These are phyloP conservation scores for Petunia hybrid DNA, from an alignment of 305 asterid genomes.

Conservation along the genomic window DNA sequence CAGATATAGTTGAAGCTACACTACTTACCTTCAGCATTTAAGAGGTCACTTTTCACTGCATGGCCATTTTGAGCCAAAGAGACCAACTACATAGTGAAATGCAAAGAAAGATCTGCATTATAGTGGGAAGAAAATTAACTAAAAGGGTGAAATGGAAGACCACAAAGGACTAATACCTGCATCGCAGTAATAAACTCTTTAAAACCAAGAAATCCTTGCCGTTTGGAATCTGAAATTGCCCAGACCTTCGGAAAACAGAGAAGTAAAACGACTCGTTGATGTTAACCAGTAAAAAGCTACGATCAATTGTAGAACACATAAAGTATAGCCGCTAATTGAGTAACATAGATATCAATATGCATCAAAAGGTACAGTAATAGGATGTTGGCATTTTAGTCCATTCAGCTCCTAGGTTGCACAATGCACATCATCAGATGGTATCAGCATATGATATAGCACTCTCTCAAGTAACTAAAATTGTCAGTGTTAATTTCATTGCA, in stretches of 20 bases:
- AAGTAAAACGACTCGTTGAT: slow-evolving; percentile 13
- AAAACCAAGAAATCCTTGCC: slow-evolving; percentile 81
- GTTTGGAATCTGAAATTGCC: slow-evolving; percentile 81
- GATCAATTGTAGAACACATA: background rate
- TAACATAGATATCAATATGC: background rate
- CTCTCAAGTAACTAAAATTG: background rate
- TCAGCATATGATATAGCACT: background rate
- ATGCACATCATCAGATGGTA: background rate
- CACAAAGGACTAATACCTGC: slow-evolving; percentile 57
- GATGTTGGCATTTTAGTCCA: background rate
- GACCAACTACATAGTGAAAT: slow-evolving; percentile 57
- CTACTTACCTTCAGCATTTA: slow-evolving; percentile 54
- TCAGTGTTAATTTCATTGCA: background rate
- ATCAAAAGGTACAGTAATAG: background rate
- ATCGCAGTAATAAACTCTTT: slow-evolving; percentile 73
- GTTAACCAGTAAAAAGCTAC: background rate
- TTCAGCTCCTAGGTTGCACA: background rate
- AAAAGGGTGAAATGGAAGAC: slow-evolving; percentile 24
- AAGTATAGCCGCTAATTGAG: background rate
- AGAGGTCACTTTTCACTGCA: slow-evolving; percentile 49
- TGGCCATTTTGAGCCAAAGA: slow-evolving; percentile 80
- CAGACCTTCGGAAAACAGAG: slow-evolving; percentile 54
- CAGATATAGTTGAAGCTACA: background rate
- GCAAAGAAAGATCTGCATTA: slow-evolving; percentile 41
- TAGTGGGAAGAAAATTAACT: slow-evolving; percentile 18